Evolutionary conservation across 108 stramenopile genomes (phyloP), one percentile per base, ranked within the genome.

Genomic region (Conticribra guillardii): DNA sequence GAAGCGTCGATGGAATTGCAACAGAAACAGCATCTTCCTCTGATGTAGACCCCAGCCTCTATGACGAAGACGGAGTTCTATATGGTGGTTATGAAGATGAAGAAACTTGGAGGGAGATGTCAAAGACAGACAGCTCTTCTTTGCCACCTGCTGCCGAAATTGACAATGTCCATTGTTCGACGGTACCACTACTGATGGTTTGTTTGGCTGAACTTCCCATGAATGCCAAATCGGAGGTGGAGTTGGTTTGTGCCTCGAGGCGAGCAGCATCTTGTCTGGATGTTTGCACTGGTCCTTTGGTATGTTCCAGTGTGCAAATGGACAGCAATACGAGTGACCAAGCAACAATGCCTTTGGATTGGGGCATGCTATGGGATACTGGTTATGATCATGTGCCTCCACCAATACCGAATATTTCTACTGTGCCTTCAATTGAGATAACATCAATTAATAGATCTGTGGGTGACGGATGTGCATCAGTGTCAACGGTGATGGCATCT

Each of bases 41-140:
- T n/a, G 50, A 18, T 45, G 50, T 65, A 32, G 77, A 72, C 55
- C 71, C 70, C 33, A 67, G 44, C 62, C 66, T 69, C 18, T 63
- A 67, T 22, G 69, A 71, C 22, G 79, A 85, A 60, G 71, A 82
- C 46, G 73, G 71, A 9, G 81, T 86, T 47, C 79, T 79, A 0
- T 91, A 78, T 50, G 89, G 89, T 24, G 93, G 90, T 3, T 94
- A 91, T 51, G 89, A 94, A 73, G 93, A 94, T 23, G 87, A 91
- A 71, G 93, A 80, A 48, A 91, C 89, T 11, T 85, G 81, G 85
- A 78, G 82, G 60, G 89, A 85, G 61, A 85, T 88, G 65, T 60
- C 52, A 32, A 60, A 76, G 52, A 54, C 53, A 60, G 17, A 19
- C 22, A 28, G 30, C 26, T 67, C 54, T 14, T 56, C 62, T n/a